phyloP scores from a whole-genome alignment of 805 yeast genomes.

The Candida lessepsii region DNA sequence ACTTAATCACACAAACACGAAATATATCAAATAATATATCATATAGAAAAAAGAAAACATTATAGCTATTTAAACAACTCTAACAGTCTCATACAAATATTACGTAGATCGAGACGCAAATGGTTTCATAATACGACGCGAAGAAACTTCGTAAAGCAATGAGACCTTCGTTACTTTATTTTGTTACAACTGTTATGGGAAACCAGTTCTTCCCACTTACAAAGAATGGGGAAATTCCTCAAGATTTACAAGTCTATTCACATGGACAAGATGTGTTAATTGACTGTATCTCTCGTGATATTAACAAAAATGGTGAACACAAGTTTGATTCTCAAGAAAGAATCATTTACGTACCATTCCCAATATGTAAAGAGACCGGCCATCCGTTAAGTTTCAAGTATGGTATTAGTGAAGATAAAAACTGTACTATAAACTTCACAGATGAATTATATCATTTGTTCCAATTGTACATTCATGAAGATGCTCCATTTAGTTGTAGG shows the following conservation, averaged over 20 bases:
- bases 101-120: too few species aligned
- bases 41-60: too few species aligned
- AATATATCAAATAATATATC: too few species aligned
- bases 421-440: conserved; percentile 59
- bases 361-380: conserved; percentile 64
- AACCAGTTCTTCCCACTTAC: conserved; percentile 38
- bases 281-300: conserved; percentile 65
- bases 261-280: conserved; percentile 45
- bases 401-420: conserved; percentile 49
- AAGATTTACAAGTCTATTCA: conserved; percentile 33
- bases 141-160: neutral
- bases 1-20: too few species aligned
- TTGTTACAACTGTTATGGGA: conserved; percentile 1
- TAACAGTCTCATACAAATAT: neutral
- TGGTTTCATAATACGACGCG: conserved; percentile 1
- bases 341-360: conserved; percentile 58
- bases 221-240: conserved; percentile 37
- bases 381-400: conserved; percentile 56
- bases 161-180: conserved; percentile 1
- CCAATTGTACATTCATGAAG: conserved; percentile 75
- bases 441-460: conserved; percentile 71
- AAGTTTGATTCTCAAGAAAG: conserved; percentile 59
- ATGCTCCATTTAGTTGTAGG: conserved; percentile 70
- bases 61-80: too few species aligned
- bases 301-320: conserved; percentile 71